Base-by-base conservation (phyloP, 2,329 filamentous ascomycete species). In the Beauveria bassiana region DNA sequence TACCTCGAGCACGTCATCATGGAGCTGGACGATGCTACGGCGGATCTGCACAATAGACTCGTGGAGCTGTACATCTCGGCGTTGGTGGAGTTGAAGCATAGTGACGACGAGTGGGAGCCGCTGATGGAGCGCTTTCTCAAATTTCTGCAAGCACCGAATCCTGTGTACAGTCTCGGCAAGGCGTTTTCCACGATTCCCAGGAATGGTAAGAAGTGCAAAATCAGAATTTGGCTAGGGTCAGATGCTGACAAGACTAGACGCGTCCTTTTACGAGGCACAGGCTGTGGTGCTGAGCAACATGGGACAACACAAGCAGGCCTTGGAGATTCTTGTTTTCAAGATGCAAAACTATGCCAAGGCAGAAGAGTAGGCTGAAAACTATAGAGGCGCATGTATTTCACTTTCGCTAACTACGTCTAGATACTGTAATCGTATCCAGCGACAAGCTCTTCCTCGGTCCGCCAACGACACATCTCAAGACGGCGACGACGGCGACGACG, bases 281-380 rank as follows among this genome's bases (percentile, higher is more conserved):
- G 95, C 95, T 7, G 88, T 98, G 50, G 87, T 98, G 22, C 84
- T 98, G 45, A 92, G 91, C 74, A 96, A 95, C 68, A 96, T 98
- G 90, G 91, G 91, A 7, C 89, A 93, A 68, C 93, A 99, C 76
- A 93, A 91, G 71, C 92, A 98, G 74, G 95, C 95, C 0, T 78
- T 99, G n/a, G 89, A 95, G 71, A 96, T 99, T 58, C 99, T 96
- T 72, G 93, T 98, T 31, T 99, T 97, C 76, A 95, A 93, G 73
- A 84, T 99, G 73, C 79, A 89, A 66, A 88, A 96, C 72, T 93
- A 90, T 65, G 79, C 78, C 14, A 98, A 96, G 74, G 95, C 95
- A 38, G 95, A 99, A 82, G 91, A 96, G 88, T 96, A 78, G 64
- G 86, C 79, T 52, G 16, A 31, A 54, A 28, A 28, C 59, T 16